Percentiles rank a stretch among this genome's conserved stretches.
These are phyloP conservation scores for Phalaenopsis aphrodite DNA, from an alignment of 106 monocot species.

Conservation along the genomic window DNA sequence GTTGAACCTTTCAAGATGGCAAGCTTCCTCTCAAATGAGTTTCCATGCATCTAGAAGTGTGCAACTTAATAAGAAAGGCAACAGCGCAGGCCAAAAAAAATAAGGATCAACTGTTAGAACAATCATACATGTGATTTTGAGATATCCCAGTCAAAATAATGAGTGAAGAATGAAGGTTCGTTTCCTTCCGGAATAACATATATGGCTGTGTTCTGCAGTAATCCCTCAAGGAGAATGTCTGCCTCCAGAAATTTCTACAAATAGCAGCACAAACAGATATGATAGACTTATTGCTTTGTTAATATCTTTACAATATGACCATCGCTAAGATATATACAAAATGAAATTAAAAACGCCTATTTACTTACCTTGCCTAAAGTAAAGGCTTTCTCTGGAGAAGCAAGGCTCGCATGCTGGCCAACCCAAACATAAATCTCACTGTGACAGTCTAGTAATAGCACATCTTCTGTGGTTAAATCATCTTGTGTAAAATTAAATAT, in stretches of 20 bases:
- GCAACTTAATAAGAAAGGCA: background rate
- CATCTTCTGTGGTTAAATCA: slow-evolving; percentile 14
- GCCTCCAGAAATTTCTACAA: slow-evolving; percentile 24
- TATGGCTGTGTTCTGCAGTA: slow-evolving; percentile 13
- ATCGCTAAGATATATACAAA: background rate
- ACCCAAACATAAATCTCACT: slow-evolving; percentile 12
- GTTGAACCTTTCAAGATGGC: slow-evolving; percentile 14
- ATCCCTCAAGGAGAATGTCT: slow-evolving; percentile 21
- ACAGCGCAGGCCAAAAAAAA: background rate
- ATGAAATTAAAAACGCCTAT: background rate
- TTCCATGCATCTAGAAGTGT: slow-evolving; percentile 20
- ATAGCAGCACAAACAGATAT: background rate
- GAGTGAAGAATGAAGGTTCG: slow-evolving; percentile 26
- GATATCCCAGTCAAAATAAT: slow-evolving; percentile 24
- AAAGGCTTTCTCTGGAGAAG: background rate
- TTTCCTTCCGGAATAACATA: slow-evolving; percentile 25
- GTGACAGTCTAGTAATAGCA: slow-evolving; percentile 9
- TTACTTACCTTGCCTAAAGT: slow-evolving; percentile 4
- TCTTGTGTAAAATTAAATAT: slow-evolving; percentile 25
- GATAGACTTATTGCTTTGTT: background rate
- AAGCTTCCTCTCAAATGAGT: slow-evolving; percentile 31
- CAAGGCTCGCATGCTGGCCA: slow-evolving; percentile 7
- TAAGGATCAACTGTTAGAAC: no score
- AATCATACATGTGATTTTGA: slow-evolving; percentile 18
- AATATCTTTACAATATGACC: background rate